Evolutionary conservation across 106 monocot species (phyloP).

Genomic region (Amphibolis antarctica): DNA sequence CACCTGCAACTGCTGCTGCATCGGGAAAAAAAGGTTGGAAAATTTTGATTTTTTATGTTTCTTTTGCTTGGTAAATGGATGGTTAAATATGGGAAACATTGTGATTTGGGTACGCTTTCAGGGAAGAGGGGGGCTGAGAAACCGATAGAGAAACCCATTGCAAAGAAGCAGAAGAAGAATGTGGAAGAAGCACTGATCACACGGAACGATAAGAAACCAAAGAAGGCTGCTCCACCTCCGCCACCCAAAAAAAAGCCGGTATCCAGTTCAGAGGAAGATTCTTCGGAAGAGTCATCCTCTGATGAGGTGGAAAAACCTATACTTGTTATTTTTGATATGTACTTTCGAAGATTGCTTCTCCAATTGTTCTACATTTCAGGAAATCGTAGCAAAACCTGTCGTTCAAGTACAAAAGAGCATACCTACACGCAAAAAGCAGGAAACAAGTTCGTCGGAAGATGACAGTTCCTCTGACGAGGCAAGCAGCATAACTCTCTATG

Average conservation of each 20-base stretch:
- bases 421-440: not conserved
- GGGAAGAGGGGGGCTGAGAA: conserved; percentile 20
- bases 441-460: conserved; percentile 9
- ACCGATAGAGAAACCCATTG: conserved; percentile 7
- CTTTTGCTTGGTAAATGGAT: not conserved
- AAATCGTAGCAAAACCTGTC: not conserved
- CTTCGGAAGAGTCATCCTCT: not conserved
- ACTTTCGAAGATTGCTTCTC: not conserved
- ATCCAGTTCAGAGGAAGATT: conserved; percentile 4
- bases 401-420: not conserved
- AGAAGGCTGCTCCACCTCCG: not conserved
- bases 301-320: not conserved
- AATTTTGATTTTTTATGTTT: not conserved
- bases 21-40: conserved; percentile 10
- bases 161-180: conserved; percentile 22
- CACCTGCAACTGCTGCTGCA: not conserved
- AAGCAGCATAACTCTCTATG: not conserved
- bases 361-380: not conserved
- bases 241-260: conserved; percentile 9
- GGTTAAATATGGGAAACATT: not conserved
- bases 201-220: conserved; percentile 4
- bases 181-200: not conserved
- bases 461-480: conserved; percentile 6
- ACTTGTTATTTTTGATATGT: not conserved
- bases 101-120: not conserved